Base-by-base conservation (phyloP, 2,329 filamentous ascomycete genomes). In the Penicillium sp. region DNA sequence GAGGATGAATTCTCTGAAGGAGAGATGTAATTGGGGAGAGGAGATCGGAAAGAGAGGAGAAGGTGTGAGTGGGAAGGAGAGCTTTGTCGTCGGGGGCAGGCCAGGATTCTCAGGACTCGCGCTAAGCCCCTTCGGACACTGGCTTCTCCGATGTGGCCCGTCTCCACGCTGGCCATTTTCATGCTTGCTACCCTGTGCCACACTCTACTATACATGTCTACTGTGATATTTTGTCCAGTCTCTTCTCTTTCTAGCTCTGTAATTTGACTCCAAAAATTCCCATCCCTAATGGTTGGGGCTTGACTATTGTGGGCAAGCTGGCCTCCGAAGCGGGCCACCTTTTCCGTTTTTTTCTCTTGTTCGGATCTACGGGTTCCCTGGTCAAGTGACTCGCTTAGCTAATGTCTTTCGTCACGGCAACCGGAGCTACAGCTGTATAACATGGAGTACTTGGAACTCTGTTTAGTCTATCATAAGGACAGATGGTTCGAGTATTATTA, bases 21-120 rank as follows among this genome's bases (percentile, higher is more conserved):
- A 68, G 65, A 68, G 65, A 67, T 62, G 62, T 64, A 68, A 69
- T 69, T 69, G 66, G 63, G 61, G 61, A 61, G 59, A 58, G 59
- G 59, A 63, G 59, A 61, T 51, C 62, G 59, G 65, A 63, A 63
- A 61, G 64, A 64, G 63, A 64, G 35, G 61, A 64, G 60, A 47
- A 55, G 66, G 66, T 69, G 68, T 69, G 67, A 58, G 60, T 62
- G 63, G 57, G 64, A 64, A 62, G 62, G 65, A 68, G 63, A 69
- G 67, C 65, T 70, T 69, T 68, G 60, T 66, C 61, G 62, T 63
- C 60, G 61, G 64, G 62, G 63, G 64, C 60, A 61, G 61, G 63
- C 62, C 56, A 57, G 63, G 65, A 63, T 68, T 67, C 64, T 67
- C 63, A 66, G 60, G 59, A 62, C 61, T 64, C 54, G 54, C 63